Evolutionary conservation across 2,329 filamentous ascomycete genomes (phyloP), one percentile per base, ranked within the genome.

Genomic region (Alternaria sp.): DNA sequence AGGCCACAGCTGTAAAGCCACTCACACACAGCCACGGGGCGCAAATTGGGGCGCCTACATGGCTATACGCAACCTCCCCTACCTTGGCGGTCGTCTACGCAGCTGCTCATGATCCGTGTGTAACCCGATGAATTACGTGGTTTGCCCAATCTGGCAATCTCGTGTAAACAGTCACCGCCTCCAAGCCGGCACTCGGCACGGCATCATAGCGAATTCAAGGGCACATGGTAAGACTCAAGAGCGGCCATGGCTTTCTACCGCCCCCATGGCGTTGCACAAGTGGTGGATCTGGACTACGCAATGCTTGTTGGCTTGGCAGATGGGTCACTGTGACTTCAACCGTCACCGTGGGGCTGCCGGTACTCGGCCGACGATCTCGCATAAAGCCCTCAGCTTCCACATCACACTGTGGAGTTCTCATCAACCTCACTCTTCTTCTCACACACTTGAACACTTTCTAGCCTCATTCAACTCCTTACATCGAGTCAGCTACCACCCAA

Each of bases 21-120:
- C 61, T 69, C 63, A 68, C 32, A 65, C 65, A 61, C 65, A 69
- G 67, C 68, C 68, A 70, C 67, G 68, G 32, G 65, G 68, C 68
- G 68, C 64, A 64, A 23, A 55, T 17, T 47, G 54, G 59, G 59
- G 62, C 61, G n/a, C 52, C 30, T 60, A 58, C 62, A 67, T 70
- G 55, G 63, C 65, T 57, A 45, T 28, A 50, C 36, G 52, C 55
- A 64, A 26, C 54, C 51, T n/a, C 15, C 43, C 6, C 51, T 6
- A 5, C 6, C 64, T 68, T 60, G 62, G 66, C 66, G 6, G 25
- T 57, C 47, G 13, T 61, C 45, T 51, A 25, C 21, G 19, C 28
- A 47, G 40, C 58, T 52, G 23, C 32, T 47, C 21, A 19, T 54
- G 17, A 43, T 6, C 61, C 52, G 28, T 26, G 51, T 66, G 54